phyloP scores from a whole-genome alignment of 176 grass and related monocot species.

The Thinopyrum elongatum region DNA sequence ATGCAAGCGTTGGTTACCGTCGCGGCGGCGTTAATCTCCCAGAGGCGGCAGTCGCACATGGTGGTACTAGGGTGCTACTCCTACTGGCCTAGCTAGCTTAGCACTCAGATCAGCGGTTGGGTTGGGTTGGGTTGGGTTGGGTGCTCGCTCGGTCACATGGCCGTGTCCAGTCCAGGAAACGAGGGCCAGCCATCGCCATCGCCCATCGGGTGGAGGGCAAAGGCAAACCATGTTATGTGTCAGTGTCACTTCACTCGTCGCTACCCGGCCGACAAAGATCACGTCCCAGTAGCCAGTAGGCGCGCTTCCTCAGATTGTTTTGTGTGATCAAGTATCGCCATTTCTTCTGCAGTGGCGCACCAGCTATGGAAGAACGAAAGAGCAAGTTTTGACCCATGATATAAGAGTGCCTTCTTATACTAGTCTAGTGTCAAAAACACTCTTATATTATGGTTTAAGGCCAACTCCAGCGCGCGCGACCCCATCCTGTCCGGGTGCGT shows the following conservation, averaged over 20 bases:
- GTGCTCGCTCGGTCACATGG: conserved; percentile 22
- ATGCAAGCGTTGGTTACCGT: not conserved
- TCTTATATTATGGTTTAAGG: too few relatives aligned
- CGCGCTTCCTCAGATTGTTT: too few relatives aligned
- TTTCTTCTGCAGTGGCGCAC: too few relatives aligned
- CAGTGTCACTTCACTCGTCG: conserved; percentile 26
- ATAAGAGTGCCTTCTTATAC: too few relatives aligned
- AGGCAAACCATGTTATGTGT: conserved; percentile 20
- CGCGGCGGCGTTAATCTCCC: not conserved
- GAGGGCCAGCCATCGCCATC: not conserved
- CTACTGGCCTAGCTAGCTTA: not conserved
- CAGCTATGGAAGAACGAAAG: too few relatives aligned
- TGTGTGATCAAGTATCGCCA: too few relatives aligned
- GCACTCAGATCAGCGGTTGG: conserved; percentile 2
- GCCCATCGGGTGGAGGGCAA: too few relatives aligned
- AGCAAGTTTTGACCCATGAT: too few relatives aligned
- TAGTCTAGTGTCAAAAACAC: too few relatives aligned
- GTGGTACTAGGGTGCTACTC: not conserved
- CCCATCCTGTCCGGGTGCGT: too few relatives aligned
- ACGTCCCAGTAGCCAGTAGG: too few relatives aligned
- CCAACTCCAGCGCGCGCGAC: too few relatives aligned
- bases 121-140: not conserved
- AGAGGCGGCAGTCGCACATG: conserved; percentile 26
- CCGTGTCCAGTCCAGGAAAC: conserved; percentile 19
- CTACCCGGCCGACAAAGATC: not conserved